A percentile compares a stretch with the other conserved stretches of the same genome.
phyloP scores from a whole-genome alignment of 2,329 filamentous ascomycete species.

The Monosporascus sp. region DNA sequence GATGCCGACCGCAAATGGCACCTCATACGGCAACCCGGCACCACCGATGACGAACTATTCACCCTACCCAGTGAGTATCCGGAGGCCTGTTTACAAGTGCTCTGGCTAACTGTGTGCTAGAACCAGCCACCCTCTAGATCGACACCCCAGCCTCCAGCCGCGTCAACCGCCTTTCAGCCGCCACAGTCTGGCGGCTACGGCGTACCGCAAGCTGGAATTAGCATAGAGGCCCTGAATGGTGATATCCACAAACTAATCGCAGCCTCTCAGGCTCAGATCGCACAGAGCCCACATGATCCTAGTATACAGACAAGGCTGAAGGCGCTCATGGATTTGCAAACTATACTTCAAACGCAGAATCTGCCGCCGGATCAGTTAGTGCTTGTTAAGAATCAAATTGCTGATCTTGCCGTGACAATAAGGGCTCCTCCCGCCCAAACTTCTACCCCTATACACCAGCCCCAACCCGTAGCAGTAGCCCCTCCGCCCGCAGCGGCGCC shows the following conservation, averaged over 20 bases:
- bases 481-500: conserved; percentile 28
- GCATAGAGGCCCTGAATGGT: conserved; percentile 70
- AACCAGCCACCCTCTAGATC: conserved; percentile 27
- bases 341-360: conserved; percentile 69
- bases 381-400: conserved; percentile 79
- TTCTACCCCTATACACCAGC: conserved; percentile 32
- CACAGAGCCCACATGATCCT: conserved; percentile 68
- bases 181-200: conserved; percentile 34
- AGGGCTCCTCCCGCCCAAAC: conserved; percentile 41
- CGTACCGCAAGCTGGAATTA: conserved; percentile 42
- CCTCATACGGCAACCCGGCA: conserved; percentile 16
- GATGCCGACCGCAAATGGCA: conserved; percentile 30
- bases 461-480: conserved; percentile 31
- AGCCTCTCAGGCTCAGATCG: conserved; percentile 67
- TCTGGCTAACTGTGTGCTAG: conserved; percentile 12
- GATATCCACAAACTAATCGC: conserved; percentile 77
- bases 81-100: neutral
- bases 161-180: conserved; percentile 35
- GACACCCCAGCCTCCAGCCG: conserved; percentile 32
- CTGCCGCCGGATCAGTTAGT: conserved; percentile 77
- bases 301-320: conserved; percentile 74
- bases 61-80: conserved; percentile 25
- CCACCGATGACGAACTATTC: conserved; percentile 22
- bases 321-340: conserved; percentile 80
- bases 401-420: conserved; percentile 64